Evolutionary conservation across 1,139 yeast species (phyloP).

Genomic region (Hansenula sp.): DNA sequence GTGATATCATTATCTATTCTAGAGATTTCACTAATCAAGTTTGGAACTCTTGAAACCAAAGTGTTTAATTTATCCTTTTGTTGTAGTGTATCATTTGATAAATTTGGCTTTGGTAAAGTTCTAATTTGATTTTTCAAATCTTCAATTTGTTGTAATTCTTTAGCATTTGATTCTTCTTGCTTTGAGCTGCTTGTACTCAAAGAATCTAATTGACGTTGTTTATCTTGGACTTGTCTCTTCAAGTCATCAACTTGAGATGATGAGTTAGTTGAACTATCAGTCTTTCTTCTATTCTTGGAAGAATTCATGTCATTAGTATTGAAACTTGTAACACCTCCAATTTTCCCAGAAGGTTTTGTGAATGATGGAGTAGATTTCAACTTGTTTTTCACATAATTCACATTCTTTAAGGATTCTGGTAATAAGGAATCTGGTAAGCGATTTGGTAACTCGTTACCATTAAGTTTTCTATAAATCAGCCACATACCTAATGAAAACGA

Average conservation of each 20-base stretch:
- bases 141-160: constrained; percentile 48
- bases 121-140: constrained; percentile 58
- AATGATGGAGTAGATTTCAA: constrained; percentile 32
- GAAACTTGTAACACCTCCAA: constrained; percentile 17
- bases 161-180: constrained; percentile 31
- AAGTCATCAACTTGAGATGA: constrained; percentile 9
- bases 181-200: constrained; percentile 45
- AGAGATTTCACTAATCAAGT: constrained; percentile 60
- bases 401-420: constrained; percentile 69
- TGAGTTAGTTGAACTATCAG: neutral
- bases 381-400: constrained; percentile 52
- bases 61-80: constrained; percentile 28
- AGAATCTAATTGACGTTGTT: constrained; percentile 46
- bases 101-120: constrained; percentile 23
- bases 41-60: constrained; percentile 71
- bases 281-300: constrained; percentile 10
- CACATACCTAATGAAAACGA: constrained; percentile 85
- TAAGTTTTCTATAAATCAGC: constrained; percentile 67
- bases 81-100: constrained; percentile 28
- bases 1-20: constrained; percentile 67
- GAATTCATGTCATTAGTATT: constrained; percentile 29
- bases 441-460: constrained; percentile 70
- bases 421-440: constrained; percentile 67
- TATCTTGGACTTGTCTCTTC: constrained; percentile 42
- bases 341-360: constrained; percentile 11